A percentile compares a stretch with the other conserved stretches of the same genome.
Conservation (phyloP, 306 rosid species). For the Abrus pulchellus region DNA sequence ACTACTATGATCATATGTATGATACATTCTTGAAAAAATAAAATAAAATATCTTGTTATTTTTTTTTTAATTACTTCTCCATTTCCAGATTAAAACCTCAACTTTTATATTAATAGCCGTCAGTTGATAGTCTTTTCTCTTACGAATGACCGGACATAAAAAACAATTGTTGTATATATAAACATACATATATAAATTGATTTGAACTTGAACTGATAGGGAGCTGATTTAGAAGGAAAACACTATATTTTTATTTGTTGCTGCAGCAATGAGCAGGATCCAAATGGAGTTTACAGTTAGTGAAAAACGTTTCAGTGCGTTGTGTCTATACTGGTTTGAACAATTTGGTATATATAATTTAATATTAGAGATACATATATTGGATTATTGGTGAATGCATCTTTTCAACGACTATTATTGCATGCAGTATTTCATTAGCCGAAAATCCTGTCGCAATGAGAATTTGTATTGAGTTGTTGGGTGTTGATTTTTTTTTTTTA, state of each 20-base stretch:
- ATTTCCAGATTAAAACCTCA: background rate
- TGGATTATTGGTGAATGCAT: background rate
- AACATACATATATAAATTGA: background rate
- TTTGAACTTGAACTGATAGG: background rate
- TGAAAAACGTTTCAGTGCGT: background rate
- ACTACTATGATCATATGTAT: background rate
- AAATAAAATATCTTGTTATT: background rate
- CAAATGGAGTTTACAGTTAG: background rate
- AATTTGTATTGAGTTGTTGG: background rate
- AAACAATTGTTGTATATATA: background rate
- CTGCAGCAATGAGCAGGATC: background rate
- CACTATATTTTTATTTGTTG: background rate
- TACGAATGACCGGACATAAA: background rate
- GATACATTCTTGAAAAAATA: background rate
- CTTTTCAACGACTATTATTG: background rate
- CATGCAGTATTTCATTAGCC: background rate
- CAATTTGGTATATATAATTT: background rate
- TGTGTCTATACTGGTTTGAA: background rate
- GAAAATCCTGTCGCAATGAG: background rate
- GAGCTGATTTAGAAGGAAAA: background rate
- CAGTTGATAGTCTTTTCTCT: background rate
- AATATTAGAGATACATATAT: background rate
- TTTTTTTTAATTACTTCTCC: conserved; percentile 14
- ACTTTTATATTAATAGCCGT: background rate
- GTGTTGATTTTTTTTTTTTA: background rate